These are phyloP conservation scores for Colletotrichum horii DNA, from an alignment of 2,329 filamentous ascomycete species.

Conservation along the genomic window DNA sequence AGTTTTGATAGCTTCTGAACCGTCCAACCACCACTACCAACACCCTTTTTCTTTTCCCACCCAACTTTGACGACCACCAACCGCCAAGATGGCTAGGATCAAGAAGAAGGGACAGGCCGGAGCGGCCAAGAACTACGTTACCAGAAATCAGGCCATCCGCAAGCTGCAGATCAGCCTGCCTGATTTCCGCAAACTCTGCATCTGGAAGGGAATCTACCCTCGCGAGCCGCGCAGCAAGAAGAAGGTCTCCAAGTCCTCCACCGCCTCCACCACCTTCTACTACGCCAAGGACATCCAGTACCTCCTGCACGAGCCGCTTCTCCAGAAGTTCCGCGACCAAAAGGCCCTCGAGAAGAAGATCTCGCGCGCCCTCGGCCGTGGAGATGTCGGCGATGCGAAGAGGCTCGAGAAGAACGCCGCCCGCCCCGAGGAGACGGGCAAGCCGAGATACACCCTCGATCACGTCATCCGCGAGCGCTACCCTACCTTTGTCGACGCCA, in stretches of 20 bases:
- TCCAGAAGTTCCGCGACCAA: slow-evolving; percentile 95
- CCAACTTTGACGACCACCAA: slow-evolving; percentile 13
- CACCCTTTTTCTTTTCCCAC: slow-evolving; percentile 4
- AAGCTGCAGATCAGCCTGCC: slow-evolving; percentile 97
- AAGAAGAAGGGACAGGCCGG: slow-evolving; percentile 95
- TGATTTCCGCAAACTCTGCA: slow-evolving; percentile 97
- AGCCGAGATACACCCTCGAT: slow-evolving; percentile 88
- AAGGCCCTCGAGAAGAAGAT: slow-evolving; percentile 99
- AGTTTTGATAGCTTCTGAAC: slow-evolving; percentile 20
- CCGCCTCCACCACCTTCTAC: slow-evolving; percentile 90
- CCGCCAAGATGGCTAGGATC: slow-evolving; percentile 68
- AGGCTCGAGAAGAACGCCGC: slow-evolving; percentile 86
- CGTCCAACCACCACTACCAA: not conserved
- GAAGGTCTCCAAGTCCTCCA: slow-evolving; percentile 92
- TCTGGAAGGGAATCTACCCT: slow-evolving; percentile 99
- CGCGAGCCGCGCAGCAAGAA: slow-evolving; percentile 96
- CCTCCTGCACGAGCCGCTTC: slow-evolving; percentile 91
- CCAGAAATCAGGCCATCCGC: slow-evolving; percentile 92
- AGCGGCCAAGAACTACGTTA: slow-evolving; percentile 98
- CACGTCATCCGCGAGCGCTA: slow-evolving; percentile 98
- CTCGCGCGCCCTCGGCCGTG: slow-evolving; percentile 85
- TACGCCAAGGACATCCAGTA: slow-evolving; percentile 97
- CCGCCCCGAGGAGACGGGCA: slow-evolving; percentile 88
- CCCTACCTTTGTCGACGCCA: slow-evolving; percentile 92
- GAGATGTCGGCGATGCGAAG: slow-evolving; percentile 87